Evolutionary conservation across 2,329 filamentous ascomycete species (phyloP).

Genomic region (Claviceps arundinis): DNA sequence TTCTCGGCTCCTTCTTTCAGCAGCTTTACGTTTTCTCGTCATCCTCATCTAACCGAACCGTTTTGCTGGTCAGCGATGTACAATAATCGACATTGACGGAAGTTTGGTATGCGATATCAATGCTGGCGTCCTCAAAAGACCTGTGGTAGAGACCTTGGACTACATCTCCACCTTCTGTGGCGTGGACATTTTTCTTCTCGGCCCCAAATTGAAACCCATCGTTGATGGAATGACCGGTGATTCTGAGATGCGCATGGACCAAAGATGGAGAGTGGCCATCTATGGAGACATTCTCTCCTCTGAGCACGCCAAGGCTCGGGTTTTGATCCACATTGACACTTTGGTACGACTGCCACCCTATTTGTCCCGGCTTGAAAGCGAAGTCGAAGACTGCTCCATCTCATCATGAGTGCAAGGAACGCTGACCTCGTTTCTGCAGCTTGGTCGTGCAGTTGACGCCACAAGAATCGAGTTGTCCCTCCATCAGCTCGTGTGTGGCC

Average conservation of each 20-base stretch:
- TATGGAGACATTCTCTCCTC: slow-evolving; percentile 92
- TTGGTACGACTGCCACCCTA: slow-evolving; percentile 42
- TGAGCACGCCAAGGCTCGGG: slow-evolving; percentile 91
- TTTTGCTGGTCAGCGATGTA: slow-evolving; percentile 48
- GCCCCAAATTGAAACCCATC: slow-evolving; percentile 73
- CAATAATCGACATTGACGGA: slow-evolving; percentile 85
- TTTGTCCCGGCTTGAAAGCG: background rate
- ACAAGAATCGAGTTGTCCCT: slow-evolving; percentile 75
- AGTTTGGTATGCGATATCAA: slow-evolving; percentile 69
- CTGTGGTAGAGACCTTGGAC: slow-evolving; percentile 75
- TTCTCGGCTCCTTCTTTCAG: background rate
- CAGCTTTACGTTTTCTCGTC: background rate
- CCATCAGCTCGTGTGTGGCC: slow-evolving; percentile 84
- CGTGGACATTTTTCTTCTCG: slow-evolving; percentile 91
- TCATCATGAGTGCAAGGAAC: too few relatives aligned
- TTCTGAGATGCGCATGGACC: slow-evolving; percentile 71
- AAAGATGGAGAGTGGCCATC: slow-evolving; percentile 82
- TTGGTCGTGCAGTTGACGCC: slow-evolving; percentile 61
- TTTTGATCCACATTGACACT: slow-evolving; percentile 94
- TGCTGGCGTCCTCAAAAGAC: slow-evolving; percentile 55
- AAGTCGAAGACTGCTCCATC: too few relatives aligned
- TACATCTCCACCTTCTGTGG: slow-evolving; percentile 78
- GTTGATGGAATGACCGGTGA: slow-evolving; percentile 64
- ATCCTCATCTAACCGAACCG: background rate
- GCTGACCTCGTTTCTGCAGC: slow-evolving; percentile 27